Evolutionary conservation across 2,329 filamentous ascomycete species (phyloP).

Genomic region (Penicillium sp.): DNA sequence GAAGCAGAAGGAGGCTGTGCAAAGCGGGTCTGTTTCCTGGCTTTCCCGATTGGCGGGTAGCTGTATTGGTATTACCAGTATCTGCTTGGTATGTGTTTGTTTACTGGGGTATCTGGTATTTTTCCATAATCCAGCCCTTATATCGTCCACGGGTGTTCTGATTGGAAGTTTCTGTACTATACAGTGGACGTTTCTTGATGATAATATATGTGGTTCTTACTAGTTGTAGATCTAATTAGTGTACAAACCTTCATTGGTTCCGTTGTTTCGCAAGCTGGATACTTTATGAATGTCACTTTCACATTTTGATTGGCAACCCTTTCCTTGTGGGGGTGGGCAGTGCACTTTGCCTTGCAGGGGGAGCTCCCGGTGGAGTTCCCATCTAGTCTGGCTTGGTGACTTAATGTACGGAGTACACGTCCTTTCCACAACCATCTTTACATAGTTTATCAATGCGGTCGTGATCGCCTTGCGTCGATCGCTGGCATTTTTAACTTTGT

Average conservation of each 20-base stretch:
- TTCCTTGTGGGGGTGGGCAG: conserved; percentile 19
- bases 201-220: not conserved
- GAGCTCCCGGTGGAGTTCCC: conserved; percentile 17
- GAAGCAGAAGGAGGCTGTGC: conserved; percentile 10
- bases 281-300: not conserved
- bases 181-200: too few relatives aligned
- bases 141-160: not conserved
- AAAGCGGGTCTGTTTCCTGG: conserved; percentile 9
- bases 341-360: conserved; percentile 20
- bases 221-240: not conserved
- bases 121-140: not conserved
- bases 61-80: conserved; percentile 6
- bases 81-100: not conserved
- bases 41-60: conserved; percentile 2
- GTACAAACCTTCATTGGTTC: not conserved
- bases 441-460: conserved; percentile 1
- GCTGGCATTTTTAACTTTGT: conserved; percentile 4
- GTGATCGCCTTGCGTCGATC: conserved; percentile 2
- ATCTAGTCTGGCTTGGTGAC: conserved; percentile 3
- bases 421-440: not conserved
- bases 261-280: not conserved
- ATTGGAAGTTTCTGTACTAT: not conserved
- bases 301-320: conserved; percentile 6
- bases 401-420: not conserved
- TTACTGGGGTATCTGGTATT: not conserved